Base-by-base conservation (phyloP, 2,329 filamentous ascomycete genomes). In the Microsporum canis region DNA sequence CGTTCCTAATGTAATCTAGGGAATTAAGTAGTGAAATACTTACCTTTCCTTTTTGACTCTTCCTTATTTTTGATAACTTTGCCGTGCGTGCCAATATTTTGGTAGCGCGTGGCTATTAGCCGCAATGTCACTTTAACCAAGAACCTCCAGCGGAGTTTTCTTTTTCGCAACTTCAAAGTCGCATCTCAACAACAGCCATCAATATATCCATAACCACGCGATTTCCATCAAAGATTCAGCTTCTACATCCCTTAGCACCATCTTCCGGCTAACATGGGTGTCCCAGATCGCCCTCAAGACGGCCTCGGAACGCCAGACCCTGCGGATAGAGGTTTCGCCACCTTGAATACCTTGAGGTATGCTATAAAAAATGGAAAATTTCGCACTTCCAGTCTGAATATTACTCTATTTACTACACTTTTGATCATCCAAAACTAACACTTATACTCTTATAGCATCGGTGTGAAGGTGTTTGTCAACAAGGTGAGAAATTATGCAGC, bases 241-340 rank as follows among this genome's bases (percentile, higher is more conserved):
- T 23, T 43, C n/a, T 51, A 55, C 14, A 59, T 55, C 36, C 39
- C 57, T 55, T 33, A 62, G 41, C 36, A 59, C 41, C 55, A 10
- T 34, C 36, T 33, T 14, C 36, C 38, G 34, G 62, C 60, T 65
- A 73, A 60, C 59, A 84, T 85, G 82, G 82, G 78, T 66, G 79
- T 78, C 67, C 77, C 79, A 65, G 81, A 84, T 72, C 76, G 74
- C 65, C 78, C 79, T 41, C 75, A 78, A 62, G 82, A 84, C 70
- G 77, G 76, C 63, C 74, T 73, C 55, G 78, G 77, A 68, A 83
- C 81, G 45, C 82, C 82, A 51, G 80, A 80, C 65, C 82, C 82
- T 59, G 78, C 84, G 36, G 83, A 92, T 73, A 95, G 87, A 72
- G 88, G 91, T 61, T 86, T 86, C 71, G 91, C 91, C 67, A 96